Conservation (phyloP, 345 rosid species). For the Alliaria petiolata region DNA sequence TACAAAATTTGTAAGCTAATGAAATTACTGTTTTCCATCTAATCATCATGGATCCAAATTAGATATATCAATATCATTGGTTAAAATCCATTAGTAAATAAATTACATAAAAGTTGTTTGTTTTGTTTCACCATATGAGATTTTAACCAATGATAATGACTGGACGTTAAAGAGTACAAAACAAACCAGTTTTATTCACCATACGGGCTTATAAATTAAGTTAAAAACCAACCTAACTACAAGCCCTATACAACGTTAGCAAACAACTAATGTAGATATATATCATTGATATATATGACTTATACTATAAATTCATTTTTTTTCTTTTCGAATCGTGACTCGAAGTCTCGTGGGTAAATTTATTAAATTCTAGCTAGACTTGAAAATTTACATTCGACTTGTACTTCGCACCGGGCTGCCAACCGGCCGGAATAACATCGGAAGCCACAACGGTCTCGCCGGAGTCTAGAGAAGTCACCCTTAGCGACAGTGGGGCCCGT, state of each 20-base stretch:
- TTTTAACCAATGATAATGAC: not conserved
- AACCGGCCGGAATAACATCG: slow-evolving; percentile 49
- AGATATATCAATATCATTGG: no score
- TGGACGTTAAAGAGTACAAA: not conserved
- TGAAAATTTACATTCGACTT: slow-evolving; percentile 46
- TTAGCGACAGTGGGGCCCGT: slow-evolving; percentile 51
- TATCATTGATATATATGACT: not conserved
- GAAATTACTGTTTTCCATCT: no score
- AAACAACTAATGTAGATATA: not conserved
- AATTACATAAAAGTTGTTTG: no score
- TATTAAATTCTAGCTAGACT: not conserved
- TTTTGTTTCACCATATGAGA: not conserved
- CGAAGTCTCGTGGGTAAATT: not conserved
- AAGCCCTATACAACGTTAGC: not conserved
- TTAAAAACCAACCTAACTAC: not conserved
- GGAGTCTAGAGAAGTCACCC: slow-evolving; percentile 39
- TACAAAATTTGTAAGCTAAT: no score
- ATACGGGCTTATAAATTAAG: not conserved
- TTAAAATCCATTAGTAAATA: no score
- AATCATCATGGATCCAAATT: no score
- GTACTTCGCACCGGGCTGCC: slow-evolving; percentile 53
- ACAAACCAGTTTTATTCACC: not conserved
- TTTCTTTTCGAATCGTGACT: not conserved
- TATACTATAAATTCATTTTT: no score
- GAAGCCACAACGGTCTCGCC: slow-evolving; percentile 34